Evolutionary conservation across 441 rosid species (phyloP), one percentile per base, ranked within the genome.

Genomic region (Gossypium gossypioides): DNA sequence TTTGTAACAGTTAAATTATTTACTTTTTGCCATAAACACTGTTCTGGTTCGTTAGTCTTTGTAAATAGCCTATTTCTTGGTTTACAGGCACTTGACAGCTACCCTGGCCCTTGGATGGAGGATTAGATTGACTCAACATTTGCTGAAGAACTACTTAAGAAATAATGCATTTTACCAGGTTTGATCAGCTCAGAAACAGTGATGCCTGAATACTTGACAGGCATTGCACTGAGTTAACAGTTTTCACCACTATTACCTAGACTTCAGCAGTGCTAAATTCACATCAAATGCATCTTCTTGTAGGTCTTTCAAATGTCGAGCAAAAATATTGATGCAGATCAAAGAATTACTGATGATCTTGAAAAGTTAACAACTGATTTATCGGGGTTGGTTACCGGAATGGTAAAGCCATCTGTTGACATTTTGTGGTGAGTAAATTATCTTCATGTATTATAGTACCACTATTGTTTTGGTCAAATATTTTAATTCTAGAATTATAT

Each of bases 401-500:
- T 96, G 99, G 99, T 96, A 40, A 93, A 96, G 91, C 99, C 99
- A 76, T 85, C 89, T 15, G 97, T 96, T 71, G 97, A 96, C 84
- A 96, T 93, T 83, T 68, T 96, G 48, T 96, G 98, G 99, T 93
- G 78, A 86, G 94, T 85, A 58, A 75, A 21, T 48, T 7, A 62
- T 9, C 50, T 29, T 75, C 22, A 68, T 16, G 72, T 54, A 57
- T 37, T 58, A 66, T 51, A 22, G 37, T 59, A 7, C 3, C 71
- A 69, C 46, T 72, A 72, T 71, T 44, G 75, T 50, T 66, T 15
- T 71, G 40, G 40, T 32, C 8, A 32, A 32, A 32, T 32, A 32
- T 32, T 32, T 32, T 32, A 32, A 32, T 32, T 32, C 40, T 32
- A 32, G 40, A 32, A 32, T 1, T 32, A 32, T 32, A 32, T 27